A percentile compares a stretch with the other conserved stretches of the same genome.
phyloP scores from a whole-genome alignment of 2,329 filamentous ascomycete species.

The Microdochium paspali region DNA sequence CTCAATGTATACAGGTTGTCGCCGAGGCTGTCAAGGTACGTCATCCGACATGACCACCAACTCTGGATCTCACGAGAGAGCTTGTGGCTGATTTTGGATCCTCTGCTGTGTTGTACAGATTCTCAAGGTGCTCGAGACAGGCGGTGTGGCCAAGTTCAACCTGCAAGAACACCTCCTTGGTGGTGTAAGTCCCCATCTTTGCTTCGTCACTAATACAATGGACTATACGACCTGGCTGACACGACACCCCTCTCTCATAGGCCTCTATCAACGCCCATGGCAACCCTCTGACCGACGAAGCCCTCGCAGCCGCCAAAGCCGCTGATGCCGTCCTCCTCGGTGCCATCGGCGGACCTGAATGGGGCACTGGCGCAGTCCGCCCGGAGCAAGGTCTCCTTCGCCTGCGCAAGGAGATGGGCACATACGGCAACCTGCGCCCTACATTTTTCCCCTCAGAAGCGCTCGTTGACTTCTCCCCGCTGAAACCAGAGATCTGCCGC shows the following conservation, averaged over 20 bases:
- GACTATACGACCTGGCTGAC: too few relatives aligned
- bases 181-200: conserved; percentile 57
- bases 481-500: conserved; percentile 76
- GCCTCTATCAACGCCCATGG: conserved; percentile 81
- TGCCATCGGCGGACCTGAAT: conserved; percentile 93
- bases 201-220: not conserved
- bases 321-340: conserved; percentile 88
- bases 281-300: conserved; percentile 70
- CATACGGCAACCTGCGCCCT: conserved; percentile 90
- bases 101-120: conserved; percentile 40
- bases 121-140: conserved; percentile 68
- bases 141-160: conserved; percentile 69
- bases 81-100: too few relatives aligned
- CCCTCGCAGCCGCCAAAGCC: conserved; percentile 71
- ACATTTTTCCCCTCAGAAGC: conserved; percentile 91
- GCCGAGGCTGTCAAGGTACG: conserved; percentile 76
- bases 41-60: not conserved
- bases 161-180: conserved; percentile 85
- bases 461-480: conserved; percentile 74
- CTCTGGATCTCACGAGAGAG: too few relatives aligned
- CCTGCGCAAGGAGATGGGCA: conserved; percentile 86
- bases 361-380: conserved; percentile 79
- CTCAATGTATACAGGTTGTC: conserved; percentile 47
- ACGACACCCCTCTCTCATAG: conserved; percentile 30
- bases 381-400: conserved; percentile 87